A percentile compares a stretch with the other conserved stretches of the same genome.
phyloP scores from a whole-genome alignment of 1,284 basidiomycete genomes.

The Puccinia hordei region DNA sequence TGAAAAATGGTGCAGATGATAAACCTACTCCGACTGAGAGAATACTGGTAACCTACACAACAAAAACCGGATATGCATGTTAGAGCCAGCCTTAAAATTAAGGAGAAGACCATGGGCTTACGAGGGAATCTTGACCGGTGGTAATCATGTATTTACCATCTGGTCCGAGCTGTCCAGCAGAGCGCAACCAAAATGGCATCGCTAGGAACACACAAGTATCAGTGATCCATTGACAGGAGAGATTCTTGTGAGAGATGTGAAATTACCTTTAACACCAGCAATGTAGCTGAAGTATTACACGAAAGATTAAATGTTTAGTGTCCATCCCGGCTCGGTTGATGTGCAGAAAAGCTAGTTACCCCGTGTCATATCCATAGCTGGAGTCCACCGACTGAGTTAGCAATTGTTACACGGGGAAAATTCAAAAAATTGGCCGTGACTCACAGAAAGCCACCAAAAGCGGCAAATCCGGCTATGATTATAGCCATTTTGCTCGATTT shows the following conservation, averaged over 20 bases:
- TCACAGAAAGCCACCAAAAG: conserved; percentile 47
- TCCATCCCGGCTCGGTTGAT: background rate
- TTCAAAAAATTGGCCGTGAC: background rate
- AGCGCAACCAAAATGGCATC: conserved; percentile 47
- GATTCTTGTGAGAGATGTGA: background rate
- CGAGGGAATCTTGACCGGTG: conserved; percentile 47
- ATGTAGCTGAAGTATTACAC: conserved; percentile 26
- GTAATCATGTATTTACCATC: conserved; percentile 49
- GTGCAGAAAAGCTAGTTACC: conserved; percentile 14
- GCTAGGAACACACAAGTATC: conserved; percentile 11
- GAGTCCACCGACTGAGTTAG: background rate
- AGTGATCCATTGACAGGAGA: background rate
- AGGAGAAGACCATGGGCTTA: background rate
- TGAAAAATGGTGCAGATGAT: background rate
- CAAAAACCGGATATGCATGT: background rate
- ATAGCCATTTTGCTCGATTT: conserved; percentile 49
- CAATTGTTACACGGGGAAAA: background rate
- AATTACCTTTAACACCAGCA: conserved; percentile 39
- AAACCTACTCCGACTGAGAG: conserved; percentile 40
- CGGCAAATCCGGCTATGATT: conserved; percentile 47
- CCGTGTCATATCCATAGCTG: conserved; percentile 48
- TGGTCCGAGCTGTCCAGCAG: conserved; percentile 35
- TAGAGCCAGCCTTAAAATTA: background rate
- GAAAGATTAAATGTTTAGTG: background rate
- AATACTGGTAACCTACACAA: conserved; percentile 40